Conservation (phyloP, 2,329 filamentous ascomycete genomes). For the Geoglossum cookeanum region DNA sequence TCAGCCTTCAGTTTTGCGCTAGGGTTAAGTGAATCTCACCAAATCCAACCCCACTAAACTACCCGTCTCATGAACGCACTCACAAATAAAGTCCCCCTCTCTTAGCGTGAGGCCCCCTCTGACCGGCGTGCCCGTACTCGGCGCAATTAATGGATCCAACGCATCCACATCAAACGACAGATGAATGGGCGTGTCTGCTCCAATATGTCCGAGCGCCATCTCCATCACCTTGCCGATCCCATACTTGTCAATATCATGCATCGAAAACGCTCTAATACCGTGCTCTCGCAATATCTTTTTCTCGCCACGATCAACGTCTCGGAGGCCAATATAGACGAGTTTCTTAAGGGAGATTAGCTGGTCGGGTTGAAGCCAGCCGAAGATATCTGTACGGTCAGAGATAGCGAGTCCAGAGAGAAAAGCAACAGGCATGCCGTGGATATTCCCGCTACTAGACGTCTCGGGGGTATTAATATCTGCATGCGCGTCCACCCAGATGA, state of each 20-base stretch:
- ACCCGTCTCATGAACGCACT: conserved; percentile 63
- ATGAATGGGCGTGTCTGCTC: conserved; percentile 86
- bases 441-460: conserved; percentile 73
- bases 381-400: conserved; percentile 57
- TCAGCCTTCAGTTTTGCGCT: neutral
- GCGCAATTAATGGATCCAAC: conserved; percentile 88
- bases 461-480: conserved; percentile 96
- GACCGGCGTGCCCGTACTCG: conserved; percentile 87
- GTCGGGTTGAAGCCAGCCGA: conserved; percentile 73
- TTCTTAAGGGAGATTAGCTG: conserved; percentile 56
- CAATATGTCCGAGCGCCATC: conserved; percentile 94
- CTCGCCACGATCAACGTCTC: conserved; percentile 85
- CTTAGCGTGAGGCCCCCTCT: conserved; percentile 81
- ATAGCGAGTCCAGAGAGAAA: conserved; percentile 74
- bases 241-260: conserved; percentile 90
- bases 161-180: conserved; percentile 95
- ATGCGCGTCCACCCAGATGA: conserved; percentile 98
- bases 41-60: conserved; percentile 63
- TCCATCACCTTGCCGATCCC: conserved; percentile 94
- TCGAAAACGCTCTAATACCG: conserved; percentile 88
- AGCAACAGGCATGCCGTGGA: conserved; percentile 93
- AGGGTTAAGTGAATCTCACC: conserved; percentile 17
- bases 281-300: conserved; percentile 80
- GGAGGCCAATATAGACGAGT: conserved; percentile 88
- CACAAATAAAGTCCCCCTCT: conserved; percentile 94